A percentile compares a stretch with the other conserved stretches of the same genome.
Evolutionary conservation across 2,329 filamentous ascomycete genomes (phyloP).

Genomic region (Seiridium cupressi): DNA sequence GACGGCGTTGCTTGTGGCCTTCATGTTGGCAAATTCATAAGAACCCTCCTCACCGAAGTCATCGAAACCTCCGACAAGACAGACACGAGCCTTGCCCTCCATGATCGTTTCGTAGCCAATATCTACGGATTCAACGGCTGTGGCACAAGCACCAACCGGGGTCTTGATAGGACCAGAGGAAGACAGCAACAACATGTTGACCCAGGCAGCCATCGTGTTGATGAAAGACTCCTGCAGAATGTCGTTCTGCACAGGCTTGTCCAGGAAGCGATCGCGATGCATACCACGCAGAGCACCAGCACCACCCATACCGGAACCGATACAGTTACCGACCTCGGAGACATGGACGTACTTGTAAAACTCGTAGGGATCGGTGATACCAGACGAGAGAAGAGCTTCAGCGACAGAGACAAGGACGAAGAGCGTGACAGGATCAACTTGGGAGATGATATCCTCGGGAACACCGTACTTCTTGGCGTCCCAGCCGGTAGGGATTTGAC

Average conservation of each 20-base stretch:
- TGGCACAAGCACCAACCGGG: slow-evolving; percentile 94
- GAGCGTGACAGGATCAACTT: slow-evolving; percentile 94
- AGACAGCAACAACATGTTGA: slow-evolving; percentile 97
- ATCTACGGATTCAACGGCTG: slow-evolving; percentile 94
- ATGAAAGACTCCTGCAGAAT: slow-evolving; percentile 99
- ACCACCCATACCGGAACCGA: slow-evolving; percentile 98
- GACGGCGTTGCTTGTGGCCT: slow-evolving; percentile 96
- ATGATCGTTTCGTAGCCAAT: slow-evolving; percentile 98
- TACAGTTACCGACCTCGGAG: slow-evolving; percentile 95
- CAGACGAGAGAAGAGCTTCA: slow-evolving; percentile 84
- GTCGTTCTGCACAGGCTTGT: slow-evolving; percentile 97
- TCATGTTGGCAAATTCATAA: slow-evolving; percentile 99
- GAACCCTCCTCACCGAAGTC: slow-evolving; percentile 99
- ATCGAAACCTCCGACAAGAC: slow-evolving; percentile 97
- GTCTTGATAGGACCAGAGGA: slow-evolving; percentile 99
- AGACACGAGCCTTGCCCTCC: slow-evolving; percentile 95
- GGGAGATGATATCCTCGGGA: slow-evolving; percentile 94
- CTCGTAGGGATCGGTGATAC: slow-evolving; percentile 98
- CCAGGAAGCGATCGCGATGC: slow-evolving; percentile 96
- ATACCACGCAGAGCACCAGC: slow-evolving; percentile 89
- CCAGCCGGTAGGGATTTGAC: slow-evolving; percentile 96
- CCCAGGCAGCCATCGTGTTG: slow-evolving; percentile 99
- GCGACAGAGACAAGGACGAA: slow-evolving; percentile 93
- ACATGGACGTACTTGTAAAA: slow-evolving; percentile 99
- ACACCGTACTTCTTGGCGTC: slow-evolving; percentile 95